These are phyloP conservation scores for Terana coerulea DNA, from an alignment of 768 basidiomycete genomes.

Conservation along the genomic window DNA sequence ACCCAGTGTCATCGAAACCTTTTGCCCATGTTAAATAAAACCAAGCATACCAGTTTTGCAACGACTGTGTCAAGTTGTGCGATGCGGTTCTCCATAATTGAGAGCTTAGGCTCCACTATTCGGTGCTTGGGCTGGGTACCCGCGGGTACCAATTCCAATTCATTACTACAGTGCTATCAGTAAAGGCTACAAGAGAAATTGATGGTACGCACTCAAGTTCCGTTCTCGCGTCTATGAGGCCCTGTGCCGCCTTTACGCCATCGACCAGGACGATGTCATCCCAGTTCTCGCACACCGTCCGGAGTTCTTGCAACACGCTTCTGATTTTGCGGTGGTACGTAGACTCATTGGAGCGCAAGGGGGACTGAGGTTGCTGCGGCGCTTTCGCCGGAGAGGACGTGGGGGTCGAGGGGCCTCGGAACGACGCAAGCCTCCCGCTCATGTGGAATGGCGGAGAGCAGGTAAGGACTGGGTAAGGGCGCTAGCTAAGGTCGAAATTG, in stretches of 20 bases:
- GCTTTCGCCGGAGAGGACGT: constrained; percentile 54
- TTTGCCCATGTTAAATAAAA: too few relatives aligned
- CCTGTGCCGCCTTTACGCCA: constrained; percentile 71
- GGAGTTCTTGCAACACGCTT: constrained; percentile 63
- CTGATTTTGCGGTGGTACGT: constrained; percentile 80
- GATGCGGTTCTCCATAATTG: constrained; percentile 63
- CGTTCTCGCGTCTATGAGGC: constrained; percentile 73
- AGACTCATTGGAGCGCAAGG: constrained; percentile 50
- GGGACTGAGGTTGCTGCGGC: constrained; percentile 44
- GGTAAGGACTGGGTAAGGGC: too few relatives aligned
- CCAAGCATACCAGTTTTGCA: constrained; percentile 60
- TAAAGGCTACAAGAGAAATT: neutral
- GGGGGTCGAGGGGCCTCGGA: constrained; percentile 77
- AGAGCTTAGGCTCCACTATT: constrained; percentile 63
- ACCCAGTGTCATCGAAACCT: too few relatives aligned
- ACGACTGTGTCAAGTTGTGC: constrained; percentile 54
- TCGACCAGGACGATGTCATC: constrained; percentile 78
- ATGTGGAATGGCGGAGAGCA: too few relatives aligned
- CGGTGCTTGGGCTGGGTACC: constrained; percentile 52
- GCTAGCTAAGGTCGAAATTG: too few relatives aligned
- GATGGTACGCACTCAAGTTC: constrained; percentile 71
- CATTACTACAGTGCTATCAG: constrained; percentile 46
- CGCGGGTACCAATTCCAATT: constrained; percentile 47
- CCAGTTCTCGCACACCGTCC: constrained; percentile 65
- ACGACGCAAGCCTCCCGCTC: constrained; percentile 67